phyloP scores from a whole-genome alignment of 148 eudicot species.

The Camellia lanceoleosa region DNA sequence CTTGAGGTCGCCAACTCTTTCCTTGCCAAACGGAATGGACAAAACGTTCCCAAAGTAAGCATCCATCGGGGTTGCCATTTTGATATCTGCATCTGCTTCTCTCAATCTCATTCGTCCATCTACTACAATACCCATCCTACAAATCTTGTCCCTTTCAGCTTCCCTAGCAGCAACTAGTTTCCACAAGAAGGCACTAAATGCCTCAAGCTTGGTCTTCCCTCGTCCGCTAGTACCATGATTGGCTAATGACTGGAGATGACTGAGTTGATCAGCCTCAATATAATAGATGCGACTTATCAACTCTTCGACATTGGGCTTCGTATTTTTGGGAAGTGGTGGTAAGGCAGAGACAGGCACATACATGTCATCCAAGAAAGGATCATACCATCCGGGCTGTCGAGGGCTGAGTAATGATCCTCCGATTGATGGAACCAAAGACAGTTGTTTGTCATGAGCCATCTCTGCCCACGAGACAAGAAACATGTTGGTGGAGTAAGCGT shows the following conservation, averaged over 20 bases:
- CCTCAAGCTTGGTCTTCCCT: conserved; percentile 40
- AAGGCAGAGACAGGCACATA: too few species aligned
- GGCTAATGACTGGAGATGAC: conserved; percentile 33
- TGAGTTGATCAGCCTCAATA: too few species aligned
- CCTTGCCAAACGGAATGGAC: conserved; percentile 54
- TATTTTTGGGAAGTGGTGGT: too few species aligned
- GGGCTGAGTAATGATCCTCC: too few species aligned
- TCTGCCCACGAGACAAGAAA: too few species aligned
- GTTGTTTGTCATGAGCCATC: too few species aligned
- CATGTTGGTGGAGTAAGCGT: too few species aligned
- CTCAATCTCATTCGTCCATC: conserved; percentile 55
- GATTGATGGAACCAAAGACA: too few species aligned
- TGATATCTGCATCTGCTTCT: conserved; percentile 18
- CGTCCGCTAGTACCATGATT: background rate
- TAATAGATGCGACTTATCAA: too few species aligned
- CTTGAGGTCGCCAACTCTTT: conserved; percentile 26
- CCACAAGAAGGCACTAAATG: conserved; percentile 74
- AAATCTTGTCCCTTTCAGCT: conserved; percentile 11
- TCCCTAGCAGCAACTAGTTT: conserved; percentile 35
- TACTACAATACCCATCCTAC: conserved; percentile 65
- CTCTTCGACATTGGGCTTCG: too few species aligned
- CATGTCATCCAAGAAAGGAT: too few species aligned
- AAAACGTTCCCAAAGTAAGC: conserved; percentile 64
- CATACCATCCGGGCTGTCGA: too few species aligned
- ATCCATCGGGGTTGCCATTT: conserved; percentile 14